Evolutionary conservation across 2,329 filamentous ascomycete genomes (phyloP).

Genomic region (Grosmannia serpens): DNA sequence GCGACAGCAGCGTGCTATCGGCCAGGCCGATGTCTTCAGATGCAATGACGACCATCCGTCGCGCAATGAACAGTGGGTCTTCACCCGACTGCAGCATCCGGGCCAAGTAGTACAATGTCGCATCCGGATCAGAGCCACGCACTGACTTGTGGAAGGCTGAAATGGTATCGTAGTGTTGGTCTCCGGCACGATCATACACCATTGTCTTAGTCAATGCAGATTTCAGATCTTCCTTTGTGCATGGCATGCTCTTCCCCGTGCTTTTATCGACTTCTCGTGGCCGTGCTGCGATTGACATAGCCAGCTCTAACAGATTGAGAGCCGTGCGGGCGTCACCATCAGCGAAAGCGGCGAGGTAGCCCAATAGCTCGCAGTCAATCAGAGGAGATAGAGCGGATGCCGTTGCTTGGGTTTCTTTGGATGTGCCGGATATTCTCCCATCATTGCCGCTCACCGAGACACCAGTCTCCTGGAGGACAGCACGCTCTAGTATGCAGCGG

Average conservation of each 20-base stretch:
- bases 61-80: conserved; percentile 83
- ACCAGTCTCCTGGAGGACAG: conserved; percentile 47
- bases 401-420: neutral
- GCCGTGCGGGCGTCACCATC: conserved; percentile 91
- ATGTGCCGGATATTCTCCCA: conserved; percentile 25
- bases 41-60: conserved; percentile 87
- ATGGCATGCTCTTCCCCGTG: conserved; percentile 35
- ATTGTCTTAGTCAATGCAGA: conserved; percentile 77
- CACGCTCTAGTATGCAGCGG: conserved; percentile 62
- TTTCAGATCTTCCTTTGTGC: conserved; percentile 70
- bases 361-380: conserved; percentile 64
- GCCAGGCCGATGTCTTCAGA: conserved; percentile 89
- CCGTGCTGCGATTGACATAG: conserved; percentile 57
- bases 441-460: neutral
- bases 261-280: conserved; percentile 1
- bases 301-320: conserved; percentile 82
- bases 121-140: conserved; percentile 75
- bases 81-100: conserved; percentile 94
- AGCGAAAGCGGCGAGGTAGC: conserved; percentile 73
- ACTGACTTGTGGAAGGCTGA: conserved; percentile 95
- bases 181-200: conserved; percentile 88
- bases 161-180: conserved; percentile 96
- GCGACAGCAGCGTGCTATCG: conserved; percentile 68
- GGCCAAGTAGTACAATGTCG: conserved; percentile 84
- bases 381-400: conserved; percentile 36